Evolutionary conservation across 2,329 filamentous ascomycete genomes (phyloP).

Genomic region (Aspergillus sp.): DNA sequence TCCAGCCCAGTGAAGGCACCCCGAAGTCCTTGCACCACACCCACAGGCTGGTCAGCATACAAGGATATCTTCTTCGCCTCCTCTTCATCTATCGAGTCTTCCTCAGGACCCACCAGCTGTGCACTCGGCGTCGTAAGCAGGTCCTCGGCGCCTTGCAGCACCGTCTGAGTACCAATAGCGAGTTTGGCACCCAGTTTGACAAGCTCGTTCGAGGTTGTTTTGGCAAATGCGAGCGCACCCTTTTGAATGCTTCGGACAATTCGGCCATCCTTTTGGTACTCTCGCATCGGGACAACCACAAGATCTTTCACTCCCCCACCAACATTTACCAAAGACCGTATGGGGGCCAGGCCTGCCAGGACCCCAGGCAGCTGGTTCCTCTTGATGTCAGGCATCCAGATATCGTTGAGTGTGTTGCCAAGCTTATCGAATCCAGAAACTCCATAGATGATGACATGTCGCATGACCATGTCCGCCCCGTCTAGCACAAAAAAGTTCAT

Average conservation of each 20-base stretch:
- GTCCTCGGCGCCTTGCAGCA: conserved; percentile 81
- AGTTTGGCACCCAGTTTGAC: conserved; percentile 91
- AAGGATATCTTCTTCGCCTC: conserved; percentile 76
- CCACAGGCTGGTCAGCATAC: conserved; percentile 90
- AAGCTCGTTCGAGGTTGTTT: conserved; percentile 90
- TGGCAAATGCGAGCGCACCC: conserved; percentile 82
- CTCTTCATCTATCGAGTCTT: conserved; percentile 61
- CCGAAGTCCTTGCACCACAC: conserved; percentile 78
- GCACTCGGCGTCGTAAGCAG: conserved; percentile 50
- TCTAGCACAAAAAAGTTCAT: conserved; percentile 98
- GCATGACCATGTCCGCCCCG: conserved; percentile 76
- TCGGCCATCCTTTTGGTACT: conserved; percentile 91
- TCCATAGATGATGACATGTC: conserved; percentile 89
- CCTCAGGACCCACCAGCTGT: conserved; percentile 47
- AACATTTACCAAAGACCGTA: conserved; percentile 88
- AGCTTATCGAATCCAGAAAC: conserved; percentile 85
- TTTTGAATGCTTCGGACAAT: conserved; percentile 89
- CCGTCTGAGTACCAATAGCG: conserved; percentile 90
- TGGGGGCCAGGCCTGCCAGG: conserved; percentile 79
- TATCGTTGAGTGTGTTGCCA: conserved; percentile 84
- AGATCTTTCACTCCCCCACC: conserved; percentile 82
- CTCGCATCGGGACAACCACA: conserved; percentile 80
- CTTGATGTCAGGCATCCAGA: conserved; percentile 94
- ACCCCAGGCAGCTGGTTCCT: conserved; percentile 84
- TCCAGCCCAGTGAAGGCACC: conserved; percentile 79